Base-by-base conservation (phyloP, 2,329 filamentous ascomycete genomes). In the Epichloe glyceriae region DNA sequence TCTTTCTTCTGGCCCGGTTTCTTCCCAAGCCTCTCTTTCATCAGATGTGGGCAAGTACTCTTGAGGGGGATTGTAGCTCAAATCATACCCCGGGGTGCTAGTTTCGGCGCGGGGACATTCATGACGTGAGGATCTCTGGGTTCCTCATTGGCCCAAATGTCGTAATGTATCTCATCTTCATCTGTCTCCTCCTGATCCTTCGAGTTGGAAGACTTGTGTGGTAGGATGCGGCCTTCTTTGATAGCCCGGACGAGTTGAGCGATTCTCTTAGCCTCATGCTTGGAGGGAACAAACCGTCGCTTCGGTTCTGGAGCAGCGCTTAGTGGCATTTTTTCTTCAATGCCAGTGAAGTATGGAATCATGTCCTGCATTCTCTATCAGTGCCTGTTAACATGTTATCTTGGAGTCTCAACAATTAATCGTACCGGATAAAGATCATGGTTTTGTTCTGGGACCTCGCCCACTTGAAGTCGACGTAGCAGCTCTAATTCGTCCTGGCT, bases 211-310 rank as follows among this genome's bases (percentile, higher is more conserved):
- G 88, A 80, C 64, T 83, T 88, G 71, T 94, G 95, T 4, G 94
- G 94, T 61, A 95, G 72, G 58, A 98, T 97, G 47, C 89, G 82
- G 37, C 94, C 93, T 68, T 97, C 91, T 57, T 86, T 83, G 59
- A 98, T 98, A 38, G 93, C 93, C 62, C 87, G 88, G 50, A 97
- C 93, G 61, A 98, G 82, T 72, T 98, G 97, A 81, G 96, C 95
- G 48, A 98, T 81, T 52, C 90, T 82, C 73, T 96, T 96, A 34
- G 88, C 86, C 69, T 98, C 93, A 67, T 98, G 88, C 69, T 96
- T 97, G 45, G 91, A 97, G 6, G 94, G 93, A 10, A 98, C 73
- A 66, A 97, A 98, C 60, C 93, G 83, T 56, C 93, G 80, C 72
- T 98, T 98, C 1, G 93, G 93, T 65, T 98, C 93, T 6, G 93